Base-by-base conservation (phyloP, 768 basidiomycete genomes). In the Fistulinella prunicolor region DNA sequence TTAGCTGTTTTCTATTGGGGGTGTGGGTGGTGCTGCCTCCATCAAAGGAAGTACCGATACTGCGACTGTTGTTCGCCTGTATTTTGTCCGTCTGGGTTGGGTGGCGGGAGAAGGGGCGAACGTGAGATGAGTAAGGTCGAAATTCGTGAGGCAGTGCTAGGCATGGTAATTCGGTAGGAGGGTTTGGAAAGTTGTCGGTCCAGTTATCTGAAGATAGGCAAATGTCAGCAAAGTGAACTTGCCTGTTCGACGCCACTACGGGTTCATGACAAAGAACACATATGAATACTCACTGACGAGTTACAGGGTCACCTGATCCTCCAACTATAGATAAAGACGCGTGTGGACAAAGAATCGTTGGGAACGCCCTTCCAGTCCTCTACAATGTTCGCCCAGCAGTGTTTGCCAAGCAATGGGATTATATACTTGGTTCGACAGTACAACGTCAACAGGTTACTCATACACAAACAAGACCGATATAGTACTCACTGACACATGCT, bases 321-420 rank as follows among this genome's bases (percentile, higher is more conserved):
- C 65, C 61, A 66, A 42, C 66, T 66, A 30, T 68, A 66, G 20
- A 58, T 23, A 34, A 68, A 66, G 4, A 64, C 53, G 6, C 46
- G 42, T 1, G 62, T 65, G 1, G 66, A 42, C 3, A 26, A 42
- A 13, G 26, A 21, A 29, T 63, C 52, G 4, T 55, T n/a, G n/a
- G 49, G 50, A 16, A 20, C 1, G 3, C 51, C 51, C 0, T 13
- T n/a, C 51, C 58, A 60, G 3, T n/a, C 14, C 21, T 26, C 46
- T 5, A 40, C 39, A 23, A 66, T 47, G 9, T 36, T 37, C 3
- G 55, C 49, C 60, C 57, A 64, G 6, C 48, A 47, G 20, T 68
- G 65, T 36, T 62, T 44, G 3, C 65, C 65, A 5, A 66, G 60
- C 12, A 66, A 51, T 2, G 66, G 62, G 9, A 61, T 44, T 6